Conservation (phyloP, 768 basidiomycete genomes). For the Terana coerulea region DNA sequence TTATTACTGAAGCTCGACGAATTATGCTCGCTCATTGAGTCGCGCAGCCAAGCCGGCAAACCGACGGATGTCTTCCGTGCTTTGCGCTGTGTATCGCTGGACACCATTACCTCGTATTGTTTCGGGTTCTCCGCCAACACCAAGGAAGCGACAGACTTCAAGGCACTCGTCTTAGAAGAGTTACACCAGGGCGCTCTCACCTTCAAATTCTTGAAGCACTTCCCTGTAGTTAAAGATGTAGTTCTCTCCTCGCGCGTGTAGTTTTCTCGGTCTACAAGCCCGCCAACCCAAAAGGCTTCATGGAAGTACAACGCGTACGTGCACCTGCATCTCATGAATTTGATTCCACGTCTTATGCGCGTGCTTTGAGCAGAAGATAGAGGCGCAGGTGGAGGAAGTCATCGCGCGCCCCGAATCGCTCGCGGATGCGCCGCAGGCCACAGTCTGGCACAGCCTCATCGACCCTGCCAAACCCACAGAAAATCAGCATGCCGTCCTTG, state of each 20-base stretch:
- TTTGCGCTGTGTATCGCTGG: conserved; percentile 39
- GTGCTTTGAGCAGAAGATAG: conserved; percentile 8
- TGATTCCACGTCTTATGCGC: not conserved
- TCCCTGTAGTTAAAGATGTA: conserved; percentile 2
- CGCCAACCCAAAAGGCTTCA: not conserved
- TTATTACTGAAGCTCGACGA: conserved; percentile 29
- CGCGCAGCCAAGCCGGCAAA: conserved; percentile 10
- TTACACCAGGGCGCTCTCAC: conserved; percentile 28
- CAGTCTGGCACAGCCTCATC: conserved; percentile 34
- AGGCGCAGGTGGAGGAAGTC: conserved; percentile 19
- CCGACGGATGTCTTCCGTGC: conserved; percentile 37
- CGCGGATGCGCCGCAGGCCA: conserved; percentile 29
- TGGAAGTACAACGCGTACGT: not conserved
- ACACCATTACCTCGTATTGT: conserved; percentile 40
- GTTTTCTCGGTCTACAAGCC: not conserved
- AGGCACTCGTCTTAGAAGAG: conserved; percentile 30
- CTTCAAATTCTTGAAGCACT: conserved; percentile 13
- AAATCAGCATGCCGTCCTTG: not conserved
- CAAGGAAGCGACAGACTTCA: conserved; percentile 32
- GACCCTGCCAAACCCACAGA: conserved; percentile 1
- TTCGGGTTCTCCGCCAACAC: conserved; percentile 33
- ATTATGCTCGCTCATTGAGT: conserved; percentile 18
- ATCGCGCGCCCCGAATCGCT: conserved; percentile 23
- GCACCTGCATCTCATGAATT: not conserved
- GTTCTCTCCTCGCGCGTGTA: not conserved